Evolutionary conservation across 2,329 filamentous ascomycete genomes (phyloP), one percentile per base, ranked within the genome.

Genomic region (Dothiorella sarmentorum): DNA sequence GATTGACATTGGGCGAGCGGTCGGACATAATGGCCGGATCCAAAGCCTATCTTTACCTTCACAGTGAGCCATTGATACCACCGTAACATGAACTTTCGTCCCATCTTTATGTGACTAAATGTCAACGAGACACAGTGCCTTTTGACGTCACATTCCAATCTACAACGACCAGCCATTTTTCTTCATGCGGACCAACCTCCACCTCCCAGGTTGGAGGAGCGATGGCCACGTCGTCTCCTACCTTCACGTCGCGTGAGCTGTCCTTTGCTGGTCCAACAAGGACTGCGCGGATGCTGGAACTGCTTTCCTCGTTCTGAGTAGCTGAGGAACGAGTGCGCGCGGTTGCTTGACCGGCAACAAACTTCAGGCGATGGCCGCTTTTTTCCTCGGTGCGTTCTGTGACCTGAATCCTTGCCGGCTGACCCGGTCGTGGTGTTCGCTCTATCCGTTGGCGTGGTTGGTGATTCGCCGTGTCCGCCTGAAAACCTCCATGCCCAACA

Each of bases 131-230:
- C 11, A 53, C 3, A 26, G 7, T 7, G 24, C 6, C 35, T 17
- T 2, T 3, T 53, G 15, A 29, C n/a, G 33, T 20, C 11, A 42
- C 15, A 17, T 63, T 60, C 76, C 77, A 79, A 53, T 78, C 75
- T 20, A 76, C 74, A 45, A 67, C 76, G 15, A 78, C 70, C 11
- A 66, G 61, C 73, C 75, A 77, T 31, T 38, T 69, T 52, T 65
- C 61, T 2, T 66, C 69, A 7, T 29, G 20, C 37, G 33, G 24
- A 0, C 65, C 64, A 22, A 77, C 58, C 55, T 71, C 66, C 9
- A 77, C 67, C 40, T 75, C 69, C 77, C 77, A 78, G 35, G 67
- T 66, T 3, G 76, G 76, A 43, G 72, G 65, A 51, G 71, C 64
- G 6, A 78, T 59, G 1, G 72, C 72, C 6, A 78, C 63, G 1